phyloP scores from a whole-genome alignment of 805 yeast genomes.

The Saccharomycopsis sp. region DNA sequence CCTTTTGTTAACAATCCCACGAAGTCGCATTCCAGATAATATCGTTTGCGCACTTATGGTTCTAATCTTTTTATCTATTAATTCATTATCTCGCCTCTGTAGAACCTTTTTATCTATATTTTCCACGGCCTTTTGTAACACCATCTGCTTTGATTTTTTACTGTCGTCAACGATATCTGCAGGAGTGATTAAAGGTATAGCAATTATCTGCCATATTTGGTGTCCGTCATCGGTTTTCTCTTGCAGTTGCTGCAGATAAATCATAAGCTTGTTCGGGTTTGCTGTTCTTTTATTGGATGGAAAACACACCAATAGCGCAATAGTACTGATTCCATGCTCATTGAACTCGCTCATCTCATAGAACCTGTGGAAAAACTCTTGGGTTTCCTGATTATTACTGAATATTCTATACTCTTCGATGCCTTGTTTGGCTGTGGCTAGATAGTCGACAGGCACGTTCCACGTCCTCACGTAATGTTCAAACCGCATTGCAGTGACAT shows the following conservation, averaged over 20 bases:
- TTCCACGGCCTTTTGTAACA: no score
- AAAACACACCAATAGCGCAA: not conserved
- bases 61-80: slow-evolving; percentile 3
- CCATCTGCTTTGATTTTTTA: not conserved
- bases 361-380: not conserved
- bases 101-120: not conserved
- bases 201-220: not conserved
- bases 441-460: not conserved
- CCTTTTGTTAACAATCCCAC: slow-evolving; percentile 14
- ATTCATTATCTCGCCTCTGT: not conserved
- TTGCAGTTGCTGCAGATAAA: not conserved
- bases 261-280: not conserved
- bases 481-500: not conserved
- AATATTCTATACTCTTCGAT: not conserved
- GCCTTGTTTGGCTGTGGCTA: not conserved
- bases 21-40: slow-evolving; percentile 13
- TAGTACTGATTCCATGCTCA: not conserved
- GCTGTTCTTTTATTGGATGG: not conserved
- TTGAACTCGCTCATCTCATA: not conserved
- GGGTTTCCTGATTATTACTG: not conserved
- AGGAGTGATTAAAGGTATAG: not conserved
- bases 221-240: not conserved
- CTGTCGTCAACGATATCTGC: not conserved
- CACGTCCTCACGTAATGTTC: not conserved
- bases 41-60: slow-evolving; percentile 7